A percentile compares a stretch with the other conserved stretches of the same genome.
Conservation (phyloP, 2,329 filamentous ascomycete genomes). For the Botrytis fragariae region DNA sequence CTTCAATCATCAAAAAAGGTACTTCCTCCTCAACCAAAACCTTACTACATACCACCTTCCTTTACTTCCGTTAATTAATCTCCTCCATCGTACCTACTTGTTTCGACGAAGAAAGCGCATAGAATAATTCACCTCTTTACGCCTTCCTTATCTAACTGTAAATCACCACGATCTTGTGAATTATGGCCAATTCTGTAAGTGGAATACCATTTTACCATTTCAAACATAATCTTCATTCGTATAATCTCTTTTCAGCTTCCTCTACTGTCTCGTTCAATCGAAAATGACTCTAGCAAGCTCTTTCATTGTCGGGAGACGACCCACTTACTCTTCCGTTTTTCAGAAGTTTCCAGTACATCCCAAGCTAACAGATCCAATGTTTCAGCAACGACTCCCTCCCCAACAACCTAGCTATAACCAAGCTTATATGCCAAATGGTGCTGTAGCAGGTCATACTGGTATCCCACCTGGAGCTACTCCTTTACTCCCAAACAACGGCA, state of each 20-base stretch:
- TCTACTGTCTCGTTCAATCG: not conserved
- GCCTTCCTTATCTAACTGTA: constrained; percentile 16
- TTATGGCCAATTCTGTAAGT: constrained; percentile 23
- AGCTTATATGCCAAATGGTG: constrained; percentile 62
- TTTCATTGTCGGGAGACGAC: not conserved
- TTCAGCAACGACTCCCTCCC: constrained; percentile 39
- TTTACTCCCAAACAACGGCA: constrained; percentile 65
- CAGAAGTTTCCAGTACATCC: constrained; percentile 7
- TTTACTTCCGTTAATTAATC: constrained; percentile 11
- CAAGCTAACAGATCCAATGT: constrained; percentile 29
- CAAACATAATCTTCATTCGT: not conserved
- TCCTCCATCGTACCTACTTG: not conserved
- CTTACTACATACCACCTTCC: not conserved
- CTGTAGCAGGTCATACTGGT: constrained; percentile 45
- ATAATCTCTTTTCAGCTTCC: not conserved
- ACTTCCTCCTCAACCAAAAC: not conserved
- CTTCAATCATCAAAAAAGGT: constrained; percentile 11
- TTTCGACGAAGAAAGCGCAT: not conserved
- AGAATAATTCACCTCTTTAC: constrained; percentile 14
- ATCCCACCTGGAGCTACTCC: constrained; percentile 60
- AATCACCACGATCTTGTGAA: constrained; percentile 11
- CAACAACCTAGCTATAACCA: constrained; percentile 39
- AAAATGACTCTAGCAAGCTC: not conserved
- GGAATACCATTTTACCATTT: constrained; percentile 1
- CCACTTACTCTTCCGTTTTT: constrained; percentile 1